Conservation (phyloP, 2,329 filamentous ascomycete genomes). For the Trichoderma arundinaceum region DNA sequence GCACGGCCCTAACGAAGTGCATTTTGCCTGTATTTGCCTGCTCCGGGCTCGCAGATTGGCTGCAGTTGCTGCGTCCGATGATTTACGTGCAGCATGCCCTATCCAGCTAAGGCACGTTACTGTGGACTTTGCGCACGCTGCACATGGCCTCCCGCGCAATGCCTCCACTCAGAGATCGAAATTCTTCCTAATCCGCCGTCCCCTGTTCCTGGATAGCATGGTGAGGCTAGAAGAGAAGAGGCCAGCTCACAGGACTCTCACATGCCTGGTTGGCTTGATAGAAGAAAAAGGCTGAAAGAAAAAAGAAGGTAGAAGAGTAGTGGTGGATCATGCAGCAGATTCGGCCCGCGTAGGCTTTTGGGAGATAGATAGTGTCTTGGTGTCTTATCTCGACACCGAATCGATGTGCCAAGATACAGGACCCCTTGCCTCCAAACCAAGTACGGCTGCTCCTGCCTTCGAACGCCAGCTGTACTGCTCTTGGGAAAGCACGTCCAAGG, state of each 20-base stretch:
- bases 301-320: not conserved
- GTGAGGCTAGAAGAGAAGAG: not conserved
- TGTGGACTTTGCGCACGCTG: conserved; percentile 25
- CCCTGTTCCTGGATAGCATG: conserved; percentile 8
- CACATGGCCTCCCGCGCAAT: conserved; percentile 25
- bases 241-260: not conserved
- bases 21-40: conserved; percentile 28
- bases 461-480: not conserved
- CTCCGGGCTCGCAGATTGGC: conserved; percentile 26
- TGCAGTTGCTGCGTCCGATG: not conserved
- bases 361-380: not conserved
- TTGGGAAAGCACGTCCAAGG: not conserved
- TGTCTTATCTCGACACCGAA: conserved; percentile 1
- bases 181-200: not conserved
- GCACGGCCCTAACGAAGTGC: conserved; percentile 21
- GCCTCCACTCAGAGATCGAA: conserved; percentile 28
- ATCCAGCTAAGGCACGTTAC: conserved; percentile 2
- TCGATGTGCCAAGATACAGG: not conserved
- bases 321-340: too few relatives aligned
- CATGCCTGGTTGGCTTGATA: too few relatives aligned
- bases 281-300: not conserved
- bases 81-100: conserved; percentile 19
- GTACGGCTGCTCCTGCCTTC: conserved; percentile 4
- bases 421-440: not conserved
- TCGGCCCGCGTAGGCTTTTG: too few relatives aligned